Evolutionary conservation across 768 basidiomycete genomes (phyloP), one percentile per base, ranked within the genome.

Genomic region (Tricholoma terreum): DNA sequence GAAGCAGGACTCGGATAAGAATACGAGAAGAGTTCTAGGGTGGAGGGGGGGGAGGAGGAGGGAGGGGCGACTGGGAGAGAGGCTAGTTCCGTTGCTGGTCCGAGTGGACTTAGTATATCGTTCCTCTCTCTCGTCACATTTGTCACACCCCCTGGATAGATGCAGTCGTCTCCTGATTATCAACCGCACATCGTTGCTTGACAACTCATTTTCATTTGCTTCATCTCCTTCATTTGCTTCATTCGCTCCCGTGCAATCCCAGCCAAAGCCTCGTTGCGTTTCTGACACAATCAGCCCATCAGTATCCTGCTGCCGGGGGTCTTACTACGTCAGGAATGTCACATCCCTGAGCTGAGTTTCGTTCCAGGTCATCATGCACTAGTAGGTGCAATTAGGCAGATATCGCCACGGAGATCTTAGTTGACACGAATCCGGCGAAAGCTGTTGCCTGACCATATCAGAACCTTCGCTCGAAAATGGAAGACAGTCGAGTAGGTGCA

Each of bases 201-300:
- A 27, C 58, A 50, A 56, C 54, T 17, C 61, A 56, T 55, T n/a
- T n/a, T 42, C 54, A 49, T 42, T 30, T 43, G 9, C 12, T 50
- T 15, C 17, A 49, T 40, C 50, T 56, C 52, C 55, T 62, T 58
- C 55, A 27, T 40, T 62, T 56, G 57, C 49, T 33, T 58, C 51
- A 50, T 46, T 57, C 42, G 51, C 24, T 33, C 38, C 54, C 50
- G 57, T 42, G 48, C 40, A 46, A 27, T 52, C 3, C 24, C 24
- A 27, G 24, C 24, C 24, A 27, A 6, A 6, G 50, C 62, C 62
- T 63, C 62, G 55, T 55, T 61, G 62, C 53, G 51, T 10, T 14
- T 31, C 27, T 45, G 45, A 54, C 34, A 49, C 59, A 58, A 56
- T 54, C 57, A 60, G 51, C 56, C n/a, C 15, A 56, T 50, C 42